These are phyloP conservation scores for Podosphaera fusca DNA, from an alignment of 2,329 filamentous ascomycete species.

Conservation along the genomic window DNA sequence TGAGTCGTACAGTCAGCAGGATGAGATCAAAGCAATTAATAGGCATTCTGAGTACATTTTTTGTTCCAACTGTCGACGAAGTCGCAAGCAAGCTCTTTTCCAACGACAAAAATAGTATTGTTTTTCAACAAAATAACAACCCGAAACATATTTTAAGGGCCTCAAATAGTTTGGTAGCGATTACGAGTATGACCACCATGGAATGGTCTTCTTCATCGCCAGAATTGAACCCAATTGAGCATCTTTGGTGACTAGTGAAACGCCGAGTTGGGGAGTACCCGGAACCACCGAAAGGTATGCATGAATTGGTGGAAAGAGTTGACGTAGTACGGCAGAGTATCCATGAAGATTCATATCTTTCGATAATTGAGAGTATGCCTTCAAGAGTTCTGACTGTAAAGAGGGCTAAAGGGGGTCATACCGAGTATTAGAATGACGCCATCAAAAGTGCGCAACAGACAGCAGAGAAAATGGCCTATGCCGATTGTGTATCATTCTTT, in stretches of 20 bases:
- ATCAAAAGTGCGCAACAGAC: no score
- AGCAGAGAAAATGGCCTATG: slow-evolving; percentile 3
- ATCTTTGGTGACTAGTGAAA: not conserved
- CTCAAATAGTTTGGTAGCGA: not conserved
- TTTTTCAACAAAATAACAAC: not conserved
- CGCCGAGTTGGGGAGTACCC: not conserved
- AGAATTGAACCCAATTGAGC: not conserved
- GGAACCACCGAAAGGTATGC: not conserved
- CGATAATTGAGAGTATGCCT: not conserved
- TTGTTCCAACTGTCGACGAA: no score
- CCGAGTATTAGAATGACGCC: no score
- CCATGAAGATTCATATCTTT: not conserved
- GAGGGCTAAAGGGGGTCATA: not conserved
- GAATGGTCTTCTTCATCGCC: not conserved
- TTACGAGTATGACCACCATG: not conserved
- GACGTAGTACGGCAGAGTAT: not conserved
- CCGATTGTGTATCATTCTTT: slow-evolving; percentile 3
- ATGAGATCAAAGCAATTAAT: no score
- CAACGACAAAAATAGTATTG: not conserved
- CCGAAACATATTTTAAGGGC: not conserved
- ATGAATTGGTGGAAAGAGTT: not conserved
- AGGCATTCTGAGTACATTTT: no score
- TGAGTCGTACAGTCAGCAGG: no score
- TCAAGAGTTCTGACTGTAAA: not conserved
- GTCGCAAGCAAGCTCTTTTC: not conserved